phyloP scores from a whole-genome alignment of 352 stramenopile species.

The Phytophthora pluvialis region DNA sequence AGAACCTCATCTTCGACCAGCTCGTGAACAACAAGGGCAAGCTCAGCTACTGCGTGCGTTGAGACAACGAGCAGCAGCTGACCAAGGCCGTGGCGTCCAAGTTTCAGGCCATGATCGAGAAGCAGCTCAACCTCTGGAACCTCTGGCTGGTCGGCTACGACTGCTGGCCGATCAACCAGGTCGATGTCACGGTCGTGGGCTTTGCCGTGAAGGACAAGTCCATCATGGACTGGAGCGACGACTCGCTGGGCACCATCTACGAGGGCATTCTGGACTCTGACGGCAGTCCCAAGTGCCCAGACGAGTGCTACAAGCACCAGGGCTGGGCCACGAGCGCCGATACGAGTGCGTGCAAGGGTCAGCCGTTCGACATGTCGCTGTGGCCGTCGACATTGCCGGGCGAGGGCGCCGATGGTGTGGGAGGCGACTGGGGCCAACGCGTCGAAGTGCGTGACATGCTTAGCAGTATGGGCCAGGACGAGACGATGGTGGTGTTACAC shows the following conservation, averaged over 20 bases:
- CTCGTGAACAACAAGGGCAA: conserved; percentile 5
- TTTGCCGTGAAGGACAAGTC: conserved; percentile 35
- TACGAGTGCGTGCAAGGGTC: conserved; percentile 22
- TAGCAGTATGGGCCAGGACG: conserved; percentile 23
- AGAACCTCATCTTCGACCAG: conserved; percentile 21
- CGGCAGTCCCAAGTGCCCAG: conserved; percentile 39
- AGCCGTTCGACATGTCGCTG: conserved; percentile 44
- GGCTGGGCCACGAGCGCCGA: conserved; percentile 22
- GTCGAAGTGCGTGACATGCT: conserved; percentile 45
- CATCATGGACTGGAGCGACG: conserved; percentile 44
- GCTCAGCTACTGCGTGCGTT: background rate
- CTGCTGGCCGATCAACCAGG: conserved; percentile 18
- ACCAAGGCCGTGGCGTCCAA: conserved; percentile 10
- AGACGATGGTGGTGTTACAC: conserved; percentile 40
- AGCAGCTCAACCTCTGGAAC: conserved; percentile 4
- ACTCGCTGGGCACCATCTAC: conserved; percentile 47
- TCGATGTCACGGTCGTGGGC: conserved; percentile 41
- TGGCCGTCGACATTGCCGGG: conserved; percentile 39
- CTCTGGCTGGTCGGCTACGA: conserved; percentile 6
- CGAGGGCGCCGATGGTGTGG: conserved; percentile 24
- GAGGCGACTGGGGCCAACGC: conserved; percentile 14
- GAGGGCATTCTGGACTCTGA: conserved; percentile 34
- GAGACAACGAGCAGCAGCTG: conserved; percentile 8
- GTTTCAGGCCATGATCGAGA: conserved; percentile 7
- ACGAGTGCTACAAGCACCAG: conserved; percentile 48